phyloP scores from a whole-genome alignment of 129 eudicot genomes.

The Tagetes erecta region DNA sequence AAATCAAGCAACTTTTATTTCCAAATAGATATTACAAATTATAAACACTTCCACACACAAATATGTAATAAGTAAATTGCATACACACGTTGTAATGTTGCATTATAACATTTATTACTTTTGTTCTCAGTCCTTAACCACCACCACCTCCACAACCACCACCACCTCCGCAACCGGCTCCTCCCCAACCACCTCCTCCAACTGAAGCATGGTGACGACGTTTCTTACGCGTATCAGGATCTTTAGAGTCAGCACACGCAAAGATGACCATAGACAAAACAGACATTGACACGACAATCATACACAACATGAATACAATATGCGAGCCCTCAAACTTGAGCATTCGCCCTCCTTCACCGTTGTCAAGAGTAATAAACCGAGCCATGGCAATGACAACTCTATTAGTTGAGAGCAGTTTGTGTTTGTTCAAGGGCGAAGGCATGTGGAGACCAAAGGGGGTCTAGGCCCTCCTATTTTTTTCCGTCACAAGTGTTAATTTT shows the following conservation, averaged over 20 bases:
- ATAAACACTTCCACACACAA: too few relatives aligned
- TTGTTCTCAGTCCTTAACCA: background rate
- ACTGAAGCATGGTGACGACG: background rate
- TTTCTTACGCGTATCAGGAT: background rate
- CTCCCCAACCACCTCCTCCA: background rate
- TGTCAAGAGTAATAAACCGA: conserved; percentile 13
- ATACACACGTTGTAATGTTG: too few relatives aligned
- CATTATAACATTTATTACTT: too few relatives aligned
- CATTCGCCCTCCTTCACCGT: background rate
- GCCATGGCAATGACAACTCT: conserved; percentile 13
- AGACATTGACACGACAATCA: conserved; percentile 35
- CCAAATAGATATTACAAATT: too few relatives aligned
- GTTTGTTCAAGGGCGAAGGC: too few relatives aligned
- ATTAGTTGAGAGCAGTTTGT: background rate
- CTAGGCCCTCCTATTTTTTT: too few relatives aligned
- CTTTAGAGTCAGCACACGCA: conserved; percentile 33
- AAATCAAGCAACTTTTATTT: too few relatives aligned
- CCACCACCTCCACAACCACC: background rate
- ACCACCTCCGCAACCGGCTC: background rate
- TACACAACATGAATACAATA: conserved; percentile 28
- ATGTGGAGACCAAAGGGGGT: too few relatives aligned
- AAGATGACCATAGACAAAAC: conserved; percentile 39
- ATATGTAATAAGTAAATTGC: too few relatives aligned
- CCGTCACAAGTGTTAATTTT: too few relatives aligned
- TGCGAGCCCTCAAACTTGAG: conserved; percentile 26